Evolutionary conservation across 2,329 filamentous ascomycete species (phyloP), one percentile per base, ranked within the genome.

Genomic region (Leptographium procerum): DNA sequence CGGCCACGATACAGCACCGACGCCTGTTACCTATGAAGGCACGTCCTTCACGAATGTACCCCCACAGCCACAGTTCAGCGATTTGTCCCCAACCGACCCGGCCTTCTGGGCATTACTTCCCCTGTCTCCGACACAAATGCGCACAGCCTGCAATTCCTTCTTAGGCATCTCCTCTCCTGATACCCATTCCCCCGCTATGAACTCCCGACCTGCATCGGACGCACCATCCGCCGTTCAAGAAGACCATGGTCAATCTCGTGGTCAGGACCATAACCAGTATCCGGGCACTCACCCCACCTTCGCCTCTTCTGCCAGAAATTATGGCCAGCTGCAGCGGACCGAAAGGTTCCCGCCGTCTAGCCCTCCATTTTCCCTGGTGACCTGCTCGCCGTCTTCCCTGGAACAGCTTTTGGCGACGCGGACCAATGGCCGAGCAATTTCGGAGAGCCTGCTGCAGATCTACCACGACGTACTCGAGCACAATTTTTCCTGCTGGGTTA

Each of bases 381-480:
- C 24, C 33, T 29, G 2, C 29, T 36, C 50, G 34, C 26, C 47
- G 10, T 43, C 45, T 1, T 16, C 36, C 9, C 16, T 55, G 4
- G 53, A 55, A n/a, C 53, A 45, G 24, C 24, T 29, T 1, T 16
- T 73, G 61, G 65, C 68, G 9, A 51, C 61, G 1, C 62, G 60
- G 0, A 65, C 65, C 1, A 72, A 74, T 52, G 67, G 64, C 31
- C 59, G 63, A 47, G 69, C 75, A 29, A 72, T 79, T 58, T 73
- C 72, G 1, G 69, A 75, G 47, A 72, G 67, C 16, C 67, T 80
- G 22, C 66, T 80, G 55, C 71, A 71, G 51, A 75, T 81, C 36
- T 81, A 81, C 64, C 78, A 80, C 62, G 77, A 81, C 61, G 78
- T 77, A 33, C 70, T 80, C 61, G 78, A 81, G 61, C 75, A 79